Evolutionary conservation across 805 yeast genomes (phyloP).

Genomic region (Hemisphaericaspora nanyangensis): DNA sequence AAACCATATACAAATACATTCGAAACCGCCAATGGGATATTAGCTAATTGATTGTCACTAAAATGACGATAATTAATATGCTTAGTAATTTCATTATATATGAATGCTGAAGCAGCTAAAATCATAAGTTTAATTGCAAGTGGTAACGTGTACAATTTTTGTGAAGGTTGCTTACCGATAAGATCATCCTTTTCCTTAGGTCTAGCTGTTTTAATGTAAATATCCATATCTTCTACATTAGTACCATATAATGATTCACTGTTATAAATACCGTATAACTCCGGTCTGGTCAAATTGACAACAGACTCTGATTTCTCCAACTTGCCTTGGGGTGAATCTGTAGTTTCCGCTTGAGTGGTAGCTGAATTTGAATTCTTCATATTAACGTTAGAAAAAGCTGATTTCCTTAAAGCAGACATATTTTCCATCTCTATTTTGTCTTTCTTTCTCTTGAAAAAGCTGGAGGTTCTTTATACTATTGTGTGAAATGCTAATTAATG

Average conservation of each 20-base stretch:
- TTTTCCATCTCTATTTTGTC: background rate
- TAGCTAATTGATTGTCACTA: constrained; percentile 36
- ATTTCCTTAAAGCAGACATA: constrained; percentile 14
- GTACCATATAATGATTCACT: constrained; percentile 27
- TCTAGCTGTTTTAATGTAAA: background rate
- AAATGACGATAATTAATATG: constrained; percentile 51
- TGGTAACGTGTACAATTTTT: constrained; percentile 2
- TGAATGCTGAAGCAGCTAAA: constrained; percentile 45
- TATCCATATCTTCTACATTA: background rate
- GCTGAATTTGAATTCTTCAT: constrained; percentile 11
- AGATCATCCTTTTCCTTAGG: background rate
- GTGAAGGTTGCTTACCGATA: background rate
- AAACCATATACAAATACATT: constrained; percentile 23
- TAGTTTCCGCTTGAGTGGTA: constrained; percentile 1
- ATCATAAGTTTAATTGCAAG: constrained; percentile 16
- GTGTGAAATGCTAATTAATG: too few species aligned
- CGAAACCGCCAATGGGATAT: constrained; percentile 39
- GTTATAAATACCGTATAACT: constrained; percentile 49
- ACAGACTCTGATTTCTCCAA: constrained; percentile 38
- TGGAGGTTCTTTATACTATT: too few species aligned
- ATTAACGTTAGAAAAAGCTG: constrained; percentile 17
- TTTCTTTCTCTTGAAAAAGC: too few species aligned
- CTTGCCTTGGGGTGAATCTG: constrained; percentile 18
- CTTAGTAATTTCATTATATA: constrained; percentile 50
- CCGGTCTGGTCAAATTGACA: constrained; percentile 47